Evolutionary conservation across 164 flowering plant species (phyloP).

Genomic region (Aristolochia californica): DNA sequence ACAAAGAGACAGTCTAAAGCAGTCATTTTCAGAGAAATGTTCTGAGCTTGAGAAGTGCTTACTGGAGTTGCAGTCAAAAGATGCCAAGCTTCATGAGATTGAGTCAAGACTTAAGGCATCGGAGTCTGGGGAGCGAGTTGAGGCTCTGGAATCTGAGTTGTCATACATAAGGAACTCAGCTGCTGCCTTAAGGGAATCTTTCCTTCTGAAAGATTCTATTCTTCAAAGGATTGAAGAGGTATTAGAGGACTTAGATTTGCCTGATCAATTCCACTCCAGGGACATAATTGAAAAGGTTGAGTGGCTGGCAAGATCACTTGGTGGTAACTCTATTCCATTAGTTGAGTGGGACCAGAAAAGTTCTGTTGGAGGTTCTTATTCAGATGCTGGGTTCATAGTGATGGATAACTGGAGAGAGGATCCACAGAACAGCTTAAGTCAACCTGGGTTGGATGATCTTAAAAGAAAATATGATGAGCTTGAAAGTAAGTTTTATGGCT

Average conservation of each 20-base stretch:
- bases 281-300: slow-evolving; percentile 82
- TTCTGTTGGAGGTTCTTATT: slow-evolving; percentile 49
- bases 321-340: slow-evolving; percentile 42
- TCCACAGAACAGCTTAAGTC: slow-evolving; percentile 24
- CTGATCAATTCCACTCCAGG: slow-evolving; percentile 80
- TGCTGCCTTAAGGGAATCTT: slow-evolving; percentile 83
- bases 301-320: slow-evolving; percentile 70
- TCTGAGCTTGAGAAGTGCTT: slow-evolving; percentile 61
- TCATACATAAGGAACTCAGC: slow-evolving; percentile 98
- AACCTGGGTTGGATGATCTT: slow-evolving; percentile 38
- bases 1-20: slow-evolving; percentile 82
- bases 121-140: slow-evolving; percentile 96
- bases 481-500: slow-evolving; percentile 62
- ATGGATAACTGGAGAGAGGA: slow-evolving; percentile 68
- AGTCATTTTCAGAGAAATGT: slow-evolving; percentile 66
- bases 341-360: slow-evolving; percentile 73
- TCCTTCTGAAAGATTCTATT: slow-evolving; percentile 85
- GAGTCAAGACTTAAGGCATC: slow-evolving; percentile 60
- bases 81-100: slow-evolving; percentile 44
- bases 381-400: slow-evolving; percentile 55
- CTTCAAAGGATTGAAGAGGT: slow-evolving; percentile 96
- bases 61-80: slow-evolving; percentile 66
- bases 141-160: slow-evolving; percentile 96
- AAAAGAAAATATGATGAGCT: slow-evolving; percentile 77
- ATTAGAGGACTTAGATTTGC: slow-evolving; percentile 79